Evolutionary conservation across 116 monocot genomes (phyloP).

Genomic region (Papilionanthe hybrid): DNA sequence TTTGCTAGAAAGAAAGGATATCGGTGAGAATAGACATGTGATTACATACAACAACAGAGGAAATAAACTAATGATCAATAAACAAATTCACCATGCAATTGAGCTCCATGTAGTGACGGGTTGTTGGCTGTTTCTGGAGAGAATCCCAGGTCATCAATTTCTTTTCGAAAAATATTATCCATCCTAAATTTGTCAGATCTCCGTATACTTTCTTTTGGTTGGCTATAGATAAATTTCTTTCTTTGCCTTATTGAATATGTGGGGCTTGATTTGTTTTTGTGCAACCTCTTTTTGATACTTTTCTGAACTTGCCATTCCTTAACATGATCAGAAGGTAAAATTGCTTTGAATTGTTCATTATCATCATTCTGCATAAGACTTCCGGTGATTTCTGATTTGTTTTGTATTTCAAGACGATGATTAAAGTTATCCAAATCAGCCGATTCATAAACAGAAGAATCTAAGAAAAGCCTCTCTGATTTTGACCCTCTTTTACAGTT

Average conservation of each 20-base stretch:
- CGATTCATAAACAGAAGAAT: constrained; percentile 9
- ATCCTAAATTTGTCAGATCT: constrained; percentile 14
- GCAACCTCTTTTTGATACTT: constrained; percentile 10
- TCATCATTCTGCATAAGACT: constrained; percentile 11
- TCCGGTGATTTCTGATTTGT: constrained; percentile 9
- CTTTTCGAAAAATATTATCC: constrained; percentile 10
- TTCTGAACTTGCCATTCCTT: constrained; percentile 9
- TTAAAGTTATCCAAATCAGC: constrained; percentile 11
- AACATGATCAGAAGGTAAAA: background rate
- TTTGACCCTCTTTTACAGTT: constrained; percentile 14
- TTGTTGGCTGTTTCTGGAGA: background rate
- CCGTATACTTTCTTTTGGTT: constrained; percentile 15
- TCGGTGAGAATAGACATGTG: background rate
- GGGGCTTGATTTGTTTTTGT: constrained; percentile 8
- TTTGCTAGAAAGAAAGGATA: background rate
- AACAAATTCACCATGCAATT: constrained; percentile 1
- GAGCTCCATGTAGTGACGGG: background rate
- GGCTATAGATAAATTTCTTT: constrained; percentile 7
- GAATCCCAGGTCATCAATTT: constrained; percentile 3
- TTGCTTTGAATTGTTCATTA: constrained; percentile 5
- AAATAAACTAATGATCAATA: background rate
- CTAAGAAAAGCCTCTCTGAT: background rate
- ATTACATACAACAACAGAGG: background rate
- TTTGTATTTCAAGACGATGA: constrained; percentile 11
- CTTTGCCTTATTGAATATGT: constrained; percentile 11